Percentiles rank a stretch among this genome's conserved stretches.
Evolutionary conservation across 2,329 filamentous ascomycete species (phyloP).

Genomic region (Colletotrichum sp.): DNA sequence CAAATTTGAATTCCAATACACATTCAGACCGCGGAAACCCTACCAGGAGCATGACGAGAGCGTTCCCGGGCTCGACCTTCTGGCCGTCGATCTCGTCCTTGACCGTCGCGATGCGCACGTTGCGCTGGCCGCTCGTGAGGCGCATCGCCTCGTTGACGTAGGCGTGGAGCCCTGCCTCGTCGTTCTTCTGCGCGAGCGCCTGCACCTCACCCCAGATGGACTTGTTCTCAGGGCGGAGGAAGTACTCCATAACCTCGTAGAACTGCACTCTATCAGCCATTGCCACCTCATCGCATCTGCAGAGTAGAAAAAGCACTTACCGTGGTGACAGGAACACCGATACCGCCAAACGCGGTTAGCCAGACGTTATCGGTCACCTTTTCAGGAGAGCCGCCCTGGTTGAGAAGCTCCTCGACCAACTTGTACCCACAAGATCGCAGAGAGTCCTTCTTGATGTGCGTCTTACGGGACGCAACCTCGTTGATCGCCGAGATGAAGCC

Average conservation of each 20-base stretch:
- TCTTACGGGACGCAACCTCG: constrained; percentile 31
- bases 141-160: constrained; percentile 47
- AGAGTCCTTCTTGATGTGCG: constrained; percentile 32
- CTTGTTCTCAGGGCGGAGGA: constrained; percentile 43
- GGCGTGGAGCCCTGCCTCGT: constrained; percentile 36
- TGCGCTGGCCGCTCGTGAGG: constrained; percentile 43
- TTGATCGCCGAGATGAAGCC: constrained; percentile 33
- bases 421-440: constrained; percentile 43
- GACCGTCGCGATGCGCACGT: constrained; percentile 39
- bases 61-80: constrained; percentile 31
- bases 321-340: constrained; percentile 41
- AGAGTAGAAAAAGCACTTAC: constrained; percentile 29
- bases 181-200: constrained; percentile 36
- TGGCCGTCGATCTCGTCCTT: constrained; percentile 26
- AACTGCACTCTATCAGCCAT: constrained; percentile 34
- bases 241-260: constrained; percentile 47
- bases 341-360: constrained; percentile 43
- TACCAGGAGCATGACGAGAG: constrained; percentile 45
- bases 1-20: no score
- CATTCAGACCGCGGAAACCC: no score
- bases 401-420: constrained; percentile 41
- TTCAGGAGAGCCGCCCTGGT: constrained; percentile 35
- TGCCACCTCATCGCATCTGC: not conserved
- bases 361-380: constrained; percentile 40
- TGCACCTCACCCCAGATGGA: constrained; percentile 49